Conservation (phyloP, 768 basidiomycete species). For the Coprinopsis sp. region DNA sequence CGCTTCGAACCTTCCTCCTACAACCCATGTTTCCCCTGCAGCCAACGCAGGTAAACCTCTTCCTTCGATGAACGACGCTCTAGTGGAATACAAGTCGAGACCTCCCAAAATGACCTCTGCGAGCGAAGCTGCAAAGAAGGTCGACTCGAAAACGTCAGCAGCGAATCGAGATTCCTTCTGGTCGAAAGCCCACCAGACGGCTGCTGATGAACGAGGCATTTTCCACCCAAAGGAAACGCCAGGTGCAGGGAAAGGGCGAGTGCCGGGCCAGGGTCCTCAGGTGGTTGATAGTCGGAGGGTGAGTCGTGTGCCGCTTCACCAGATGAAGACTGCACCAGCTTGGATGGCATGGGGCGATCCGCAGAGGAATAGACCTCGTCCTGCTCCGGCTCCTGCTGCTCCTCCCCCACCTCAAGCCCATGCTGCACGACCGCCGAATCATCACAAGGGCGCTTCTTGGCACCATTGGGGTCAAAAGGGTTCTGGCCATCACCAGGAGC, state of each 20-base stretch:
- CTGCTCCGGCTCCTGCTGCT: neutral
- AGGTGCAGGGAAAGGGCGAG: neutral
- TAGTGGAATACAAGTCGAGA: slow-evolving; percentile 14
- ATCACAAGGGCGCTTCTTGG: slow-evolving; percentile 24
- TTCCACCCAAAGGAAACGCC: neutral
- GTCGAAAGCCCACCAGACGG: slow-evolving; percentile 4
- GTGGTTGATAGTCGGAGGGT: neutral
- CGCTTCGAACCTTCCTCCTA: neutral
- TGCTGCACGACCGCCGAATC: slow-evolving; percentile 12
- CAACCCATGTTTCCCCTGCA: slow-evolving; percentile 11
- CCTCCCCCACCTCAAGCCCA: neutral
- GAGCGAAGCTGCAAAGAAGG: slow-evolving; percentile 24
- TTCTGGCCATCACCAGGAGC: neutral
- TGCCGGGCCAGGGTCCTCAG: neutral
- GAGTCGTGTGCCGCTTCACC: neutral
- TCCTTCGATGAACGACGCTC: slow-evolving; percentile 17
- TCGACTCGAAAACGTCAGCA: slow-evolving; percentile 16
- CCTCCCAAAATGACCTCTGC: slow-evolving; percentile 20
- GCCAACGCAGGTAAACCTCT: slow-evolving; percentile 16
- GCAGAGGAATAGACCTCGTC: neutral
- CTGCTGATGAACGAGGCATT: neutral
- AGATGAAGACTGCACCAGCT: slow-evolving; percentile 1
- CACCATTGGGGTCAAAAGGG: slow-evolving; percentile 25
- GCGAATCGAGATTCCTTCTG: slow-evolving; percentile 7
- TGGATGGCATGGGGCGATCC: slow-evolving; percentile 9